These are phyloP conservation scores for Zygosaccharomyces bisporus DNA, from an alignment of 805 yeast species.

Conservation along the genomic window DNA sequence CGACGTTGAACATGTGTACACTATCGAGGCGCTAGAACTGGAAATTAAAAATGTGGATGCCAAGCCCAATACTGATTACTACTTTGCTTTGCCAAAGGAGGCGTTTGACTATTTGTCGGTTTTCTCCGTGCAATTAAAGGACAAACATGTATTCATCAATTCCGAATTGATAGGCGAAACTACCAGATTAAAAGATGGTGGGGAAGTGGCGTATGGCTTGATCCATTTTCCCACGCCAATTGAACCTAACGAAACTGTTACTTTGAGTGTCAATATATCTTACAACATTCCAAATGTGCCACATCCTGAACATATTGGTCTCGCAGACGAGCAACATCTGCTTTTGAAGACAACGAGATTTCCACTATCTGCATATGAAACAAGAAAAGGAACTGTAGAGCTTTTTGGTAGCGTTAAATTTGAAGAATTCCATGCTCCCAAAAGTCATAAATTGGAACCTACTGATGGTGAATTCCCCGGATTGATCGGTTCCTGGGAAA, in stretches of 20 bases:
- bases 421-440: constrained; percentile 19
- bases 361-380: constrained; percentile 59
- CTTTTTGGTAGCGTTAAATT: constrained; percentile 28
- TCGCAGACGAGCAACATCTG: constrained; percentile 60
- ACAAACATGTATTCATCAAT: constrained; percentile 25
- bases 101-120: constrained; percentile 42
- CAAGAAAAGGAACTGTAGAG: constrained; percentile 50
- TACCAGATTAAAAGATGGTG: constrained; percentile 24
- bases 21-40: constrained; percentile 56
- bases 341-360: constrained; percentile 51
- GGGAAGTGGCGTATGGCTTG: constrained; percentile 40
- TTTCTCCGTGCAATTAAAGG: constrained; percentile 40
- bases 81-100: constrained; percentile 52
- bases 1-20: constrained; percentile 64
- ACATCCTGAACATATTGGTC: constrained; percentile 56
- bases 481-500: constrained; percentile 52
- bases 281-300: constrained; percentile 51
- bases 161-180: constrained; percentile 31
- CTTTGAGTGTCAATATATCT: constrained; percentile 48
- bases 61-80: constrained; percentile 53
- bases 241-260: constrained; percentile 53
- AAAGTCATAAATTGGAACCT: constrained; percentile 36
- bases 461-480: constrained; percentile 41
- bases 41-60: constrained; percentile 55
- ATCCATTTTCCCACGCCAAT: constrained; percentile 61